Evolutionary conservation across 1,139 yeast species (phyloP), one percentile per base, ranked within the genome.

Genomic region (Nadsonia commutata): DNA sequence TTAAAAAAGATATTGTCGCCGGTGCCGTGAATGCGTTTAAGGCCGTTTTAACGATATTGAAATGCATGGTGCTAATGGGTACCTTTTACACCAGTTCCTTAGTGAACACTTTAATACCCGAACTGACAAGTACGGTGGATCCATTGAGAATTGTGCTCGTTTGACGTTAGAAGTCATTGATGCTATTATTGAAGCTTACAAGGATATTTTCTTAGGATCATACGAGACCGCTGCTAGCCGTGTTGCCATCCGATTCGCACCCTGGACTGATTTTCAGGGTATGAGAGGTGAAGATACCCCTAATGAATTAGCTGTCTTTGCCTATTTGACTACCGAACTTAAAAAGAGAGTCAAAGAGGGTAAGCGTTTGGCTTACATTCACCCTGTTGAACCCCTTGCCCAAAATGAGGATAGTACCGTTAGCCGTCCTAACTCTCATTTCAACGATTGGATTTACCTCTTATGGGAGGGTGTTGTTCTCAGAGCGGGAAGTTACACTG

Each of bases 61-160:
- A 59, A 56, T 80, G 45, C 88, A 80, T 54, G 65, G 64, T 40
- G 88, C 85, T 16, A 77, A 80, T 59, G 86, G 86, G 11, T 80
- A 76, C 59, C 63, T 80, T 43, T 54, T 78, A 40, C 78, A 78
- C 59, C 78, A 74, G 57, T 79, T 80, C 56, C 56, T 78, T 36
- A 69, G 69, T 46, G 65, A 64, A 39, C 52, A 58, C 37, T 60
- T 74, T 40, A 80, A 80, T 62, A 53, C 67, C 48, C 70, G 86
- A 57, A 74, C 79, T 13, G 85, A 79, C 54, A 66, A 74, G 56
- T 79, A 78, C 57, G 85, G 84, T 49, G 82, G 84, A 3, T 64
- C 74, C 8, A 66, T 78, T 49, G 84, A 77, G 56, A 80, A 79
- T 62, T 68, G 84, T 49, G 68, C 79, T 20, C 64, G 81, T 46